Percentiles rank a stretch among this genome's conserved stretches.
These are phyloP conservation scores for Exophiala oligosperma DNA, from an alignment of 2,329 filamentous ascomycete species.

Conservation along the genomic window DNA sequence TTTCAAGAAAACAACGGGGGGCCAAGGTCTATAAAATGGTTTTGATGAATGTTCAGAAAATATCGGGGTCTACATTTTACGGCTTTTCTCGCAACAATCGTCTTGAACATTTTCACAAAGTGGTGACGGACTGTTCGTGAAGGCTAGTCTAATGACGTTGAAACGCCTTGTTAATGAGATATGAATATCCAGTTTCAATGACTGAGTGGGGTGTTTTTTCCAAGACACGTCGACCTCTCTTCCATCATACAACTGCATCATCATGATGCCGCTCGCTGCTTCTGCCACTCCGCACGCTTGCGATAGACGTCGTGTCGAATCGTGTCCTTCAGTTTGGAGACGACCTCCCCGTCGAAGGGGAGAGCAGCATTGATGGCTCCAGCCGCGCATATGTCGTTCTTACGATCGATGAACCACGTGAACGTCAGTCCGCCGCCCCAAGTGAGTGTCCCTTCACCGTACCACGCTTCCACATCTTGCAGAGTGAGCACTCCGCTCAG, in stretches of 20 bases:
- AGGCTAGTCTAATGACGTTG: no score
- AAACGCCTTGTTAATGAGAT: no score
- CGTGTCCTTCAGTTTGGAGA: constrained; percentile 41
- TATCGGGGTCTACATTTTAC: no score
- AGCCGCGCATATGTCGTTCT: constrained; percentile 47
- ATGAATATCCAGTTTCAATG: no score
- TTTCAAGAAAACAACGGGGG: constrained; percentile 26
- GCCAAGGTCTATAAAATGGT: constrained; percentile 4
- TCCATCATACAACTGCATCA: not conserved
- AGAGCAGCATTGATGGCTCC: constrained; percentile 43
- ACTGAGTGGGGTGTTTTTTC: no score
- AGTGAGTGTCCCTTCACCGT: constrained; percentile 44
- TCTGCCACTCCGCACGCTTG: constrained; percentile 38
- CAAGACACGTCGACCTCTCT: no score
- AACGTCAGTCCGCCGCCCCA: constrained; percentile 51
- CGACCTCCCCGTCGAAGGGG: constrained; percentile 33
- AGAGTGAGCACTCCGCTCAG: constrained; percentile 45
- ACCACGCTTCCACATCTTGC: constrained; percentile 46
- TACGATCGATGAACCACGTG: constrained; percentile 52
- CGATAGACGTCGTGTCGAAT: constrained; percentile 47
- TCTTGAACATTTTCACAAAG: no score
- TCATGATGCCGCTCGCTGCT: constrained; percentile 17
- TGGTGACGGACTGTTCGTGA: no score
- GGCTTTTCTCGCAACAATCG: no score
- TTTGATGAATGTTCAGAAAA: no score